Conservation (phyloP, 2,329 filamentous ascomycete species). For the Colletotrichum cordylinicola region DNA sequence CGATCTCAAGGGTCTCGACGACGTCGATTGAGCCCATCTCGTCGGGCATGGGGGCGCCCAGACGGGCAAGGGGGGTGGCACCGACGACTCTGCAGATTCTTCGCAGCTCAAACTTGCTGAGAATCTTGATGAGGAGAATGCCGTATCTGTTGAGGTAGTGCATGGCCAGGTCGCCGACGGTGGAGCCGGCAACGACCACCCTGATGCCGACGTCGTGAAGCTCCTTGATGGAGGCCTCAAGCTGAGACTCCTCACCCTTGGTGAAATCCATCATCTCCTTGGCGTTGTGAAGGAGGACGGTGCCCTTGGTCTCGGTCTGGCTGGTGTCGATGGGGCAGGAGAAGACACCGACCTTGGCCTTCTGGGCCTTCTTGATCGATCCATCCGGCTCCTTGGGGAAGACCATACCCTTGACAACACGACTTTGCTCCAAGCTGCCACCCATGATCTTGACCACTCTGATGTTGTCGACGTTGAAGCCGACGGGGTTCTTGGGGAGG, state of each 20-base stretch:
- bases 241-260: slow-evolving; percentile 91
- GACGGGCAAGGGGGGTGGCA: slow-evolving; percentile 91
- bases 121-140: slow-evolving; percentile 94
- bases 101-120: slow-evolving; percentile 97
- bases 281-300: slow-evolving; percentile 93
- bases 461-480: slow-evolving; percentile 99
- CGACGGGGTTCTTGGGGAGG: slow-evolving; percentile 90
- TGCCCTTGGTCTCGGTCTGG: slow-evolving; percentile 99
- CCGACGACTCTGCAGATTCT: slow-evolving; percentile 95
- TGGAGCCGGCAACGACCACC: slow-evolving; percentile 89
- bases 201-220: slow-evolving; percentile 92
- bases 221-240: slow-evolving; percentile 93
- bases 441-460: slow-evolving; percentile 99
- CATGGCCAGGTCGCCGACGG: slow-evolving; percentile 88
- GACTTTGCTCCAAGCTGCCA: slow-evolving; percentile 90
- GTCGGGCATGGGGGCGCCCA: slow-evolving; percentile 99
- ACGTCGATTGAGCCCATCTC: slow-evolving; percentile 96
- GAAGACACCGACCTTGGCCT: slow-evolving; percentile 96
- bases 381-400: slow-evolving; percentile 96
- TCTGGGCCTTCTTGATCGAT: slow-evolving; percentile 84
- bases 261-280: slow-evolving; percentile 99
- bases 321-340: slow-evolving; percentile 94
- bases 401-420: slow-evolving; percentile 97
- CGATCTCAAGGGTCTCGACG: slow-evolving; percentile 97
- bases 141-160: slow-evolving; percentile 98